phyloP scores from a whole-genome alignment of 768 basidiomycete genomes.

The Kwoniella dendrophila region DNA sequence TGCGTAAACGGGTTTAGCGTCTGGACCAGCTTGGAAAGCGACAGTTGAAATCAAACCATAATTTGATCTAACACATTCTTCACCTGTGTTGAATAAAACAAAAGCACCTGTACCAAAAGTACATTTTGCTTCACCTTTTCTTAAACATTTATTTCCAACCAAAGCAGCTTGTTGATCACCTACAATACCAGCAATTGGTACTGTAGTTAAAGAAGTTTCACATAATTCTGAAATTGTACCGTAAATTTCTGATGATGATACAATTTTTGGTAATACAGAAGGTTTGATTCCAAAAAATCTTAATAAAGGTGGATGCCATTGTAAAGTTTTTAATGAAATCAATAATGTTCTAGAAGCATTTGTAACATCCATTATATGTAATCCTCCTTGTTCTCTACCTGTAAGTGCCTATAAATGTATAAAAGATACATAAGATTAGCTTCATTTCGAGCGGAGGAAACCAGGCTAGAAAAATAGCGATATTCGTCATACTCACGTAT shows the following conservation, averaged over 20 bases:
- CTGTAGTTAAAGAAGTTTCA: slow-evolving; percentile 63
- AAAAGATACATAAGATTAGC: neutral
- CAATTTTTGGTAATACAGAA: slow-evolving; percentile 80
- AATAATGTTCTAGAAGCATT: slow-evolving; percentile 96
- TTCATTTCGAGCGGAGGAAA: neutral
- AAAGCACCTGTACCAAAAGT: slow-evolving; percentile 98
- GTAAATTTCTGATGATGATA: slow-evolving; percentile 90
- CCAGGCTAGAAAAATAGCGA: slow-evolving; percentile 3
- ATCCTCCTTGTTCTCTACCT: slow-evolving; percentile 68
- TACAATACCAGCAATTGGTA: slow-evolving; percentile 86
- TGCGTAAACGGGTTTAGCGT: slow-evolving; percentile 81
- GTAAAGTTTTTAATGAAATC: slow-evolving; percentile 74
- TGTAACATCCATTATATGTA: slow-evolving; percentile 88
- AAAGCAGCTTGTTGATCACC: slow-evolving; percentile 99
- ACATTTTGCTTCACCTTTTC: slow-evolving; percentile 91
- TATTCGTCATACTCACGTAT: slow-evolving; percentile 63
- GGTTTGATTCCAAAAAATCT: slow-evolving; percentile 80
- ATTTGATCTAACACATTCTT: slow-evolving; percentile 76
- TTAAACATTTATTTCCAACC: slow-evolving; percentile 92
- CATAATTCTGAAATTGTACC: slow-evolving; percentile 64
- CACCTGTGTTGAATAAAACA: slow-evolving; percentile 90
- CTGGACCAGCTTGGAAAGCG: slow-evolving; percentile 82
- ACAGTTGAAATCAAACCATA: slow-evolving; percentile 90
- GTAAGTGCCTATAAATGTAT: slow-evolving; percentile 68
- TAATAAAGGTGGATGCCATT: slow-evolving; percentile 81